Conservation (phyloP, 2,329 filamentous ascomycete genomes). For the Penicillium sp. region DNA sequence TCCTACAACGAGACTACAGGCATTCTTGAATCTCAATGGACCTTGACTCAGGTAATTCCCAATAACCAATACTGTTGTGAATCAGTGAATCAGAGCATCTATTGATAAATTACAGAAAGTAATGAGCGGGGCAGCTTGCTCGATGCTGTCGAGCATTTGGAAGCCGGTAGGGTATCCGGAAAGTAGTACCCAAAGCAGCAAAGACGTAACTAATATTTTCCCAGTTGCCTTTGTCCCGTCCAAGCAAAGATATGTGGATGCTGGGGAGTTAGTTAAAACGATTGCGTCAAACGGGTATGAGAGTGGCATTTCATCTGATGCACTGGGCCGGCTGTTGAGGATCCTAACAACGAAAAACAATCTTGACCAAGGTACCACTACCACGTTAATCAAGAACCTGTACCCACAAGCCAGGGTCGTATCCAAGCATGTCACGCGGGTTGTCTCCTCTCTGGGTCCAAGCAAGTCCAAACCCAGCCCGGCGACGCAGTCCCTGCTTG, state of each 20-base stretch:
- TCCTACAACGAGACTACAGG: not conserved
- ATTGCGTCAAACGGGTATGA: constrained; percentile 66
- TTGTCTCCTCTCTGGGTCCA: constrained; percentile 74
- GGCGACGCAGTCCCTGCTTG: constrained; percentile 66
- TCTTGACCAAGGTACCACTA: constrained; percentile 74
- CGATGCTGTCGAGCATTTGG: constrained; percentile 38
- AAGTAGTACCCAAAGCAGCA: not conserved
- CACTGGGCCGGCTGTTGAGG: constrained; percentile 64
- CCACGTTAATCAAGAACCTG: constrained; percentile 68
- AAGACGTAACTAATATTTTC: not conserved
- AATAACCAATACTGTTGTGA: too few species aligned
- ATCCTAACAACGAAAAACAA: constrained; percentile 66
- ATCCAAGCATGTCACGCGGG: constrained; percentile 60
- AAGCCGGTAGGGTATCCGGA: constrained; percentile 31
- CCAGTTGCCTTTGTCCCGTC: constrained; percentile 51
- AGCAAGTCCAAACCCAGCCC: constrained; percentile 73
- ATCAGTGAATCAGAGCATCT: not conserved
- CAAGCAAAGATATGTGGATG: constrained; percentile 64
- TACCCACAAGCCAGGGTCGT: constrained; percentile 71
- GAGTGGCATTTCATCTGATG: constrained; percentile 62
- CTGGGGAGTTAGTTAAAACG: constrained; percentile 64
- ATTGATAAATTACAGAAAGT: constrained; percentile 9
- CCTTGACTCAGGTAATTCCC: constrained; percentile 4
- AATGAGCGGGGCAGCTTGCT: constrained; percentile 24
- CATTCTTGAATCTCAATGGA: not conserved